phyloP scores from a whole-genome alignment of 768 basidiomycete genomes.

The Boletus rufocinnamomeus region DNA sequence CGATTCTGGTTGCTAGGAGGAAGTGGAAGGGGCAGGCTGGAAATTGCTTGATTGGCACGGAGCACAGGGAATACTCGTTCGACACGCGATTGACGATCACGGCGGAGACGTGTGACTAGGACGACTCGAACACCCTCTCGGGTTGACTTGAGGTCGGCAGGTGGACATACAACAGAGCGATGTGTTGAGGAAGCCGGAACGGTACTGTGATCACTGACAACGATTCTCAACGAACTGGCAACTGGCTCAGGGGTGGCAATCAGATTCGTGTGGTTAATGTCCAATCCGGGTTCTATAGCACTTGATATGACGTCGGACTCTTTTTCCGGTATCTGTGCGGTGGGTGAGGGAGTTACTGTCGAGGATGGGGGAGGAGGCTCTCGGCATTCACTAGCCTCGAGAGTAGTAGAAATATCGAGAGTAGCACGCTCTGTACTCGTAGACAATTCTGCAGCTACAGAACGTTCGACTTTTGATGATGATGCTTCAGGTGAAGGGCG shows the following conservation, averaged over 20 bases:
- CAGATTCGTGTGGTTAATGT: conserved; percentile 12
- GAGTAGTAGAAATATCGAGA: conserved; percentile 12
- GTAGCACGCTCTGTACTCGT: conserved; percentile 13
- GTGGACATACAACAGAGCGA: conserved; percentile 13
- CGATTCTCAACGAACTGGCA: conserved; percentile 25
- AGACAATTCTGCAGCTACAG: conserved; percentile 6
- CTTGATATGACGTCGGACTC: conserved; percentile 15
- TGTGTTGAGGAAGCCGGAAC: conserved; percentile 11
- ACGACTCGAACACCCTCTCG: conserved; percentile 64
- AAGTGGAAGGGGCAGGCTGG: conserved; percentile 33
- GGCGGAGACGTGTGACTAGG: conserved; percentile 59
- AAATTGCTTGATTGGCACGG: conserved; percentile 54
- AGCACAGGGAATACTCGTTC: conserved; percentile 67
- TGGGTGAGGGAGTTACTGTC: conserved; percentile 14
- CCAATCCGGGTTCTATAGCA: conserved; percentile 7
- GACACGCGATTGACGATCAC: conserved; percentile 60
- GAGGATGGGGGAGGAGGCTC: conserved; percentile 13
- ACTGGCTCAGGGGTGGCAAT: conserved; percentile 12
- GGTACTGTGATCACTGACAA: conserved; percentile 32
- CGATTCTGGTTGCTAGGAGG: conserved; percentile 40
- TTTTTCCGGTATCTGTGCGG: conserved; percentile 18
- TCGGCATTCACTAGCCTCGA: conserved; percentile 8
- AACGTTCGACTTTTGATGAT: conserved; percentile 7
- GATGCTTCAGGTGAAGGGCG: conserved; percentile 8
- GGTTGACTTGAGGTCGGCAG: conserved; percentile 40